Evolutionary conservation across 2,329 filamentous ascomycete species (phyloP), one percentile per base, ranked within the genome.

Genomic region (Zasmidium angulare): DNA sequence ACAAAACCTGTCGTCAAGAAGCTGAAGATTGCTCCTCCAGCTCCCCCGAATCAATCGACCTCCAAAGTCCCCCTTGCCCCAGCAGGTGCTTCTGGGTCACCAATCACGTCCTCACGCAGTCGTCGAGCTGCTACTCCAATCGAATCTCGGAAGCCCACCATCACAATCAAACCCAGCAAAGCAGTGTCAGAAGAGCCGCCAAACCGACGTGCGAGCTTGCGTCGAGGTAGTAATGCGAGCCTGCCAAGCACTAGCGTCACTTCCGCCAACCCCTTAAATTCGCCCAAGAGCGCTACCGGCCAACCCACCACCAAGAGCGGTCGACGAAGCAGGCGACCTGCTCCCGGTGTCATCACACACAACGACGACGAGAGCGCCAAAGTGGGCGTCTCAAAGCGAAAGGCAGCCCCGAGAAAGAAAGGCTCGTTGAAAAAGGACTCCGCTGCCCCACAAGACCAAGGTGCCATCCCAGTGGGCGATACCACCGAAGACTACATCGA

Each of bases 311-410:
- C 64, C 21, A 64, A 66, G 55, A 63, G 61, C 50, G 61, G 65
- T 2, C 77, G 86, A 69, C 84, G 89, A 53, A 79, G 82, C 55
- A 91, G 88, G 76, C 80, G 86, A 58, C 89, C 89, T 49, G 89
- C 87, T 26, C 89, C 89, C 11, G 89, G 89, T 58, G 81, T 89
- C 64, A 84, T 92, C 67, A 89, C 81, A 6, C 62, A 51, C 43
- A 63, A 64, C 19, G 78, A 80, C 21, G 81, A 81, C 52, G 82
- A 84, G 61, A 84, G 84, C 51, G 83, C 84, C 46, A 85, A 85
- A 48, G 83, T 87, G 68, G 89, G 88, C 61, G 86, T 91, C 58
- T 88, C 88, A 59, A 88, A 86, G 76, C 83, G 89, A 50, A 89
- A 89, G 73, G 85, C 85, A 22, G 86, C 87, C 56, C 87, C 87